Conservation (phyloP, 2,329 filamentous ascomycete genomes). For the Phaeophleospora eucalypticola region DNA sequence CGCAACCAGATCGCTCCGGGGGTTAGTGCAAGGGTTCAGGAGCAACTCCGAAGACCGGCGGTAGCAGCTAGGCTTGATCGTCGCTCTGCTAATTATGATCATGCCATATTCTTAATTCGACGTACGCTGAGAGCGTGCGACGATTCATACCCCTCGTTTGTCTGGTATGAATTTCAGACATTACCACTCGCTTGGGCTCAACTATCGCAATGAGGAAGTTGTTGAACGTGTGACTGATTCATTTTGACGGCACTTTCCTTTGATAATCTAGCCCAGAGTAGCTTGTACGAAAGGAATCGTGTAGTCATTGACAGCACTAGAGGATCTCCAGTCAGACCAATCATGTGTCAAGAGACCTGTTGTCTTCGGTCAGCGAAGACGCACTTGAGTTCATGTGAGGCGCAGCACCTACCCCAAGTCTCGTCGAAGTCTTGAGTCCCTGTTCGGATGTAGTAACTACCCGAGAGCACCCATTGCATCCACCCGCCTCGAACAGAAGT, state of each 20-base stretch:
- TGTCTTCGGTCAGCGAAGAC: background rate
- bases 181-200: no score
- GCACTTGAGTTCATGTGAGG: background rate
- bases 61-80: no score
- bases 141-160: no score
- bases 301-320: slow-evolving; percentile 16
- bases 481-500: slow-evolving; percentile 42
- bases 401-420: slow-evolving; percentile 41
- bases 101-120: no score
- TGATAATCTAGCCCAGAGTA: background rate
- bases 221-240: no score
- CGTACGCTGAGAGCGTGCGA: no score
- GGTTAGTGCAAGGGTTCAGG: no score
- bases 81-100: no score
- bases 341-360: slow-evolving; percentile 50
- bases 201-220: no score
- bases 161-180: no score
- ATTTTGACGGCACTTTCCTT: background rate
- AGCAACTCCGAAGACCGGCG: no score
- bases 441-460: slow-evolving; percentile 51
- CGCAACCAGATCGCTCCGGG: no score
- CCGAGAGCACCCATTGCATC: slow-evolving; percentile 52
- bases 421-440: slow-evolving; percentile 56
- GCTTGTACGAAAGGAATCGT: slow-evolving; percentile 19
- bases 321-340: slow-evolving; percentile 41